phyloP scores from a whole-genome alignment of 2,329 filamentous ascomycete genomes.

The Hyphodiscus sp. region DNA sequence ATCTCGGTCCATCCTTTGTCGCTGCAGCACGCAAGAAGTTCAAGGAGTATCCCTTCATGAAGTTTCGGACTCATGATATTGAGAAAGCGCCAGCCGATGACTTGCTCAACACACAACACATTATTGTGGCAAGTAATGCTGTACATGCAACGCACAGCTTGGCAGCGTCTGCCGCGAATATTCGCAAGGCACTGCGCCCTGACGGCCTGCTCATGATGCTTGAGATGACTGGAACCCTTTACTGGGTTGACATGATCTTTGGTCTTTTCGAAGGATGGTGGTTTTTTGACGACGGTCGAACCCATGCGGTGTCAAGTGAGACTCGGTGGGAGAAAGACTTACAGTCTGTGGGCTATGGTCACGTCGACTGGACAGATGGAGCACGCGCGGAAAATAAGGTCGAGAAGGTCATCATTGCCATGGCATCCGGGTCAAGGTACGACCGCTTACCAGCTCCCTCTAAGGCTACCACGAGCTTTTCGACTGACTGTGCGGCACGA shows the following conservation, averaged over 20 bases:
- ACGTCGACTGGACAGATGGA: conserved; percentile 14
- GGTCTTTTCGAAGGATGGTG: conserved; percentile 28
- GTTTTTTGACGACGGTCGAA: conserved; percentile 22
- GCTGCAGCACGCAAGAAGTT: conserved; percentile 18
- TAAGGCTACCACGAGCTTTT: neutral
- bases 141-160: conserved; percentile 22
- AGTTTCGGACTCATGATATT: conserved; percentile 16
- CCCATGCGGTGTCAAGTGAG: conserved; percentile 15
- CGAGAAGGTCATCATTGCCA: conserved; percentile 8
- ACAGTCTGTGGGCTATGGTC: conserved; percentile 7
- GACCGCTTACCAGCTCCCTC: neutral
- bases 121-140: conserved; percentile 21
- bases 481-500: conserved; percentile 1
- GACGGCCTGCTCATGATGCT: conserved; percentile 19
- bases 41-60: conserved; percentile 20
- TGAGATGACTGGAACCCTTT: conserved; percentile 19
- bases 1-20: conserved; percentile 32
- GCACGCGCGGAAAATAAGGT: conserved; percentile 10
- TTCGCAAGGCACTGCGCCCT: conserved; percentile 9
- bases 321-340: conserved; percentile 12
- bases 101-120: conserved; percentile 11
- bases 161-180: conserved; percentile 3
- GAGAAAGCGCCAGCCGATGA: conserved; percentile 13
- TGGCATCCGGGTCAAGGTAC: conserved; percentile 1
- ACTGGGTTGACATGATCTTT: conserved; percentile 24